Evolutionary conservation across 768 basidiomycete species (phyloP).

Genomic region (Boletus subparvulus): DNA sequence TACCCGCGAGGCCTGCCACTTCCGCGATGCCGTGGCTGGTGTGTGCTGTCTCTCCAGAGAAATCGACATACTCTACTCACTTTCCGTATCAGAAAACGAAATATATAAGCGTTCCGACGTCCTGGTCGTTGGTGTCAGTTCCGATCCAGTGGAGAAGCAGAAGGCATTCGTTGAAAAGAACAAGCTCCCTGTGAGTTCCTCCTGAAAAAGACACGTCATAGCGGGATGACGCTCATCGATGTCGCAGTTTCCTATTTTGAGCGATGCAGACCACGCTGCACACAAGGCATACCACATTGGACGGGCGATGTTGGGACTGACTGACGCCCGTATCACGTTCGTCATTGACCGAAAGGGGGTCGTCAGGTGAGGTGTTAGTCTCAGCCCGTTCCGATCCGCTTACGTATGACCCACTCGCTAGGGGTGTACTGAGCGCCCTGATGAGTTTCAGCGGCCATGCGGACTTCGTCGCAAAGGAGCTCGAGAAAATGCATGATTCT

Average conservation of each 20-base stretch:
- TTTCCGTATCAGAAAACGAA: conserved; percentile 48
- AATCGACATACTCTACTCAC: background rate
- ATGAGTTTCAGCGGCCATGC: conserved; percentile 64
- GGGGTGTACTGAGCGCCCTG: conserved; percentile 59
- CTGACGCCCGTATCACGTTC: conserved; percentile 67
- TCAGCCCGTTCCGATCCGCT: background rate
- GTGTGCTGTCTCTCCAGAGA: conserved; percentile 18
- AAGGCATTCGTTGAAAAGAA: conserved; percentile 72
- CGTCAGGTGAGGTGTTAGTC: conserved; percentile 46
- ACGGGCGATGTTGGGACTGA: conserved; percentile 65
- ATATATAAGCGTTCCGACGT: conserved; percentile 64
- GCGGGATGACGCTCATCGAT: background rate
- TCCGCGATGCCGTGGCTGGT: conserved; percentile 77
- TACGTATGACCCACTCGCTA: conserved; percentile 21
- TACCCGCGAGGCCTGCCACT: conserved; percentile 79
- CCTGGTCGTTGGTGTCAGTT: conserved; percentile 70
- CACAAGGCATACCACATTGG: conserved; percentile 66
- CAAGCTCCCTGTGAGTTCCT: conserved; percentile 53
- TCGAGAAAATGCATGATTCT: conserved; percentile 45
- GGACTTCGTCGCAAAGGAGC: conserved; percentile 70
- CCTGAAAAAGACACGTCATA: background rate
- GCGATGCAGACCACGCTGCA: conserved; percentile 62
- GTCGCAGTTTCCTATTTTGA: conserved; percentile 72
- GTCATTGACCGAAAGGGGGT: conserved; percentile 72
- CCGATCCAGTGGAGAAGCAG: conserved; percentile 71